Base-by-base conservation (phyloP, 1,284 basidiomycete genomes). In the Polyporus tsugae region DNA sequence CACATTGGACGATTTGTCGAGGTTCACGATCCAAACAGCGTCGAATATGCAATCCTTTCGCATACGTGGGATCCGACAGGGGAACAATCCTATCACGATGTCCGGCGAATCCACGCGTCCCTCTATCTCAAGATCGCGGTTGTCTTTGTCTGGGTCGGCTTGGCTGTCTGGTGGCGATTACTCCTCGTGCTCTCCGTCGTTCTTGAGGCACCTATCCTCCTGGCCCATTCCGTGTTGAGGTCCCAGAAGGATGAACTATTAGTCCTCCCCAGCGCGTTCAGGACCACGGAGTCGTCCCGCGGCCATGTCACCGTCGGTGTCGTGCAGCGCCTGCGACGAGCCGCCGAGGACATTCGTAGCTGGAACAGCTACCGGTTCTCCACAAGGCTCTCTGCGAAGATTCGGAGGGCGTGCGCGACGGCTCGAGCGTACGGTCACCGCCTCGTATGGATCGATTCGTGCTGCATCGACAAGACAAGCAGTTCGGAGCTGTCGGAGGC, bases 1-100 rank as follows among this genome's bases (percentile, higher is more conserved):
- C 25, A 29, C 13, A 25, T 7, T 15, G 52, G 52, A 29, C 52
- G 25, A 53, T 29, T 53, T 33, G 25, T 53, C 25, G 25, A 53
- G 25, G 52, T 33, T 15, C 52, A 29, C 25, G 29, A 53, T 33
- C 52, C 52, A 33, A 53, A 22, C 25, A 53, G 52, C 29, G 52
- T 33, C 52, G 52, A 53, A 53, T 53, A 53, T 29, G 52, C 52
- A 29, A 15, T 53, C 52, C 52, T 53, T 25, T 53, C 52, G 13
- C 52, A 53, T 33, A 15, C 52, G 10, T 53, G 52, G 52, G 52
- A 53, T 22, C 25, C n/a, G 25, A 15, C 13, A 6, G 52, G 52
- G 25, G 52, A 53, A 11, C 52, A 53, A 29, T 29, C 52, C 25
- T 53, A 53, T 53, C 25, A 53, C 25, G 52, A 53, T 17, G 25